A percentile compares a stretch with the other conserved stretches of the same genome.
Evolutionary conservation across 371 early-diverging fungal species (phyloP).

Genomic region (Nosema muscidifuracis): DNA sequence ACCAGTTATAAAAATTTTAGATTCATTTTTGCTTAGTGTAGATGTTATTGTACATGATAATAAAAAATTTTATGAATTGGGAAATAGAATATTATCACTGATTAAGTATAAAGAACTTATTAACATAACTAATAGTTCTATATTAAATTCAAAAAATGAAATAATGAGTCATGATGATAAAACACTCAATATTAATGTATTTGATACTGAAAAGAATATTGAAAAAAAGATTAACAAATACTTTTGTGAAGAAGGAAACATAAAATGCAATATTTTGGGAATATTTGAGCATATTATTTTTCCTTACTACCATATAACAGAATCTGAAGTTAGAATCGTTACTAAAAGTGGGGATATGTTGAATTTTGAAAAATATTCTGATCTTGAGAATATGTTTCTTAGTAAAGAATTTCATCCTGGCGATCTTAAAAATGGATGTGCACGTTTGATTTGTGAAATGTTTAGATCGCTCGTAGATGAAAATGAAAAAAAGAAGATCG

Average conservation of each 20-base stretch:
- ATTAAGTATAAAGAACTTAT: not conserved
- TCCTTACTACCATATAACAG: constrained; percentile 64
- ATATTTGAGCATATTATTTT: constrained; percentile 81
- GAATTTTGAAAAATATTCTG: constrained; percentile 68
- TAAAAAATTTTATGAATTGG: not conserved
- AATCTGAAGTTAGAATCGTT: constrained; percentile 60
- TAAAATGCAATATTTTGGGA: constrained; percentile 79
- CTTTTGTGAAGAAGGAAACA: constrained; percentile 94
- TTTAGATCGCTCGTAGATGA: too few species aligned
- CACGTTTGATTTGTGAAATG: constrained; percentile 74
- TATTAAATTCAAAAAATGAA: constrained; percentile 4
- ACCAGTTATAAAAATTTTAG: not conserved
- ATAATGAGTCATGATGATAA: constrained; percentile 87
- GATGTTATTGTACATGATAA: not conserved
- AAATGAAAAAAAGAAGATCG: too few species aligned
- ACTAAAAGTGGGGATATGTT: constrained; percentile 67
- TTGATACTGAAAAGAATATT: constrained; percentile 76
- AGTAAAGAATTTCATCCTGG: constrained; percentile 82
- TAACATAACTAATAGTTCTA: not conserved
- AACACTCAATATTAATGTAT: constrained; percentile 88
- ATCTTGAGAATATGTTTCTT: constrained; percentile 75
- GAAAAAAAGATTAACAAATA: constrained; percentile 85
- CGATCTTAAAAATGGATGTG: constrained; percentile 83
- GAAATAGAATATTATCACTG: too few species aligned
- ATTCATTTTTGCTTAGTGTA: not conserved